These are phyloP conservation scores for Grosmannia serpens DNA, from an alignment of 2,329 filamentous ascomycete species.

Conservation along the genomic window DNA sequence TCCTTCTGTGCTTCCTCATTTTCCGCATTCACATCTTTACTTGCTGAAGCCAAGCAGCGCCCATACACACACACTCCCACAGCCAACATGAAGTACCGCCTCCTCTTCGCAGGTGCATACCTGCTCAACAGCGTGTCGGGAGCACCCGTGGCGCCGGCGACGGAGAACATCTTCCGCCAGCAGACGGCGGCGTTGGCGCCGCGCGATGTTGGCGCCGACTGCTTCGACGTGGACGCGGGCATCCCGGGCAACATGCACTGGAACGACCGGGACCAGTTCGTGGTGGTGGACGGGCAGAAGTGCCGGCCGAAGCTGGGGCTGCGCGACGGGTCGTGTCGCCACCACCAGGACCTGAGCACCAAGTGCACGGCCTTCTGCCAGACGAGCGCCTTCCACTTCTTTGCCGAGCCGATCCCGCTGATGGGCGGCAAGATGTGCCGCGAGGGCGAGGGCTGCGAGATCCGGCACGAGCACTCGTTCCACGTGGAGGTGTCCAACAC, in stretches of 20 bases:
- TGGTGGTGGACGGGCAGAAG: slow-evolving; percentile 1
- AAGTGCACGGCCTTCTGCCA: slow-evolving; percentile 8
- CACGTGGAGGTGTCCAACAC: slow-evolving; percentile 7
- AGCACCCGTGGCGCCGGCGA: not conserved
- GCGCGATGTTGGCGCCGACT: not conserved
- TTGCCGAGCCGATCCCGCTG: slow-evolving; percentile 2
- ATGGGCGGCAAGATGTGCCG: slow-evolving; percentile 9
- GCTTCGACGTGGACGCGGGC: slow-evolving; percentile 7
- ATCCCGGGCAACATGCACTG: slow-evolving; percentile 8
- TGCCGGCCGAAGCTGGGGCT: slow-evolving; percentile 4
- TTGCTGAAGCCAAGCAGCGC: too few species aligned
- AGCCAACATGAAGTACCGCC: not conserved
- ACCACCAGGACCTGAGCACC: slow-evolving; percentile 7
- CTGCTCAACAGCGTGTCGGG: not conserved
- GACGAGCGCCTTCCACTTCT: slow-evolving; percentile 6
- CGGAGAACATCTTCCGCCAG: not conserved
- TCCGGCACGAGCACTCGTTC: slow-evolving; percentile 3
- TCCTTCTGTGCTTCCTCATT: too few species aligned
- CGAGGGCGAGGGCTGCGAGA: slow-evolving; percentile 7
- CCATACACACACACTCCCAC: not conserved
- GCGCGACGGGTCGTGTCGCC: slow-evolving; percentile 1
- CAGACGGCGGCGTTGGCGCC: not conserved
- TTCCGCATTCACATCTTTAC: too few species aligned
- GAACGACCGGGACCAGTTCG: slow-evolving; percentile 9
- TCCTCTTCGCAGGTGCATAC: not conserved